Base-by-base conservation (phyloP, 345 rosid species). In the Angophora floribunda region DNA sequence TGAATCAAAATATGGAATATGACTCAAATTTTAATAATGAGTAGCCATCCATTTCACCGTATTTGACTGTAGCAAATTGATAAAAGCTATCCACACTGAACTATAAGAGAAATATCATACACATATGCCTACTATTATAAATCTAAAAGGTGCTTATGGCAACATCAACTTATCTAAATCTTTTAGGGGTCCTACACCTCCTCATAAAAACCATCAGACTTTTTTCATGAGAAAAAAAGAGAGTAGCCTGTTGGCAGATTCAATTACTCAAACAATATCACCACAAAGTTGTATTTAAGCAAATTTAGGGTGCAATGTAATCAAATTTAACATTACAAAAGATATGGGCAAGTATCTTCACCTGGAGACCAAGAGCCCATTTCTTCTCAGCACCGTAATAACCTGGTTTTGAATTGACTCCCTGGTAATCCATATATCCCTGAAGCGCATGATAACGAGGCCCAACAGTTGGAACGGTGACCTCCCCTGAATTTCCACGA, bases 351-450 rank as follows among this genome's bases (percentile, higher is more conserved):
- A 75, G 82, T 75, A 87, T 90, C 87, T 87, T 89, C 50, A 98
- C 99, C 99, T 97, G 99, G 87, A 98, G 97, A 75, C 99, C 99
- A 90, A 98, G 99, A 88, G 99, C 97, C 98, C 99, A 98, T 94
- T 98, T 98, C 93, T 97, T 93, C 88, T 98, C 99, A 84, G 90
- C 86, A 88, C 93, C 26, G 92, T 93, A 90, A 88, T 91, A 92
- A 93, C 97, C 87, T n/a, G 96, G 91, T 86, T 94, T 94, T 86
- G 94, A 89, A 86, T 95, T 94, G 86, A 90, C 91, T 89, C 95
- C 98, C 90, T 94, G 98, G 89, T 93, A 95, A 85, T 98, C 99
- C 91, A 94, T 93, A 88, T 91, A 94, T 88, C 96, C 98, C 45
- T 96, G 91, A 90, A 92, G 92, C 85, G 97, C 41, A 36, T 36